These are phyloP conservation scores for Gossypium davidsonii DNA, from an alignment of 441 rosid species.

Conservation along the genomic window DNA sequence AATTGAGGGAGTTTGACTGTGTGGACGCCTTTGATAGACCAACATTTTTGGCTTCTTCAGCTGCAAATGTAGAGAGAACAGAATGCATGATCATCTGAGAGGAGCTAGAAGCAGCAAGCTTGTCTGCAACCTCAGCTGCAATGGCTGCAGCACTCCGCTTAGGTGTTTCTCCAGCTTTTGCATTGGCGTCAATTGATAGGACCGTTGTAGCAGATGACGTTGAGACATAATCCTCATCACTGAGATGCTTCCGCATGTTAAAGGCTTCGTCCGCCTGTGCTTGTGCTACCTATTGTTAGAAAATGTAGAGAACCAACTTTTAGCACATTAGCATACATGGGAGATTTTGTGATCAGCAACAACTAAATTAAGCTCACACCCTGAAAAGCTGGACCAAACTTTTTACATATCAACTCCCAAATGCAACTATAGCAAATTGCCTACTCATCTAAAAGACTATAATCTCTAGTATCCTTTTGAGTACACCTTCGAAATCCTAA, in stretches of 20 bases:
- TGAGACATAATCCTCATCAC: conserved; percentile 36
- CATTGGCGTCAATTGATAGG: conserved; percentile 18
- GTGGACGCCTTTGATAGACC: conserved; percentile 31
- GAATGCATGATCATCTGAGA: conserved; percentile 91
- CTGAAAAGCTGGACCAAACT: neutral
- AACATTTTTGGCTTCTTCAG: conserved; percentile 67
- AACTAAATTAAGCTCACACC: neutral
- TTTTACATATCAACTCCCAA: neutral
- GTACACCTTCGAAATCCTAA: neutral
- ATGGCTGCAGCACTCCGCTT: conserved; percentile 73
- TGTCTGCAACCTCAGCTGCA: conserved; percentile 93
- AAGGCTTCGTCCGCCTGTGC: conserved; percentile 58
- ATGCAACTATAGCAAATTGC: neutral
- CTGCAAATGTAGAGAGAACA: conserved; percentile 85
- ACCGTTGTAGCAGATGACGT: conserved; percentile 23
- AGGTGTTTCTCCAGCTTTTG: conserved; percentile 40
- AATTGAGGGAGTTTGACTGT: conserved; percentile 20
- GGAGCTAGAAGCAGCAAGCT: conserved; percentile 77
- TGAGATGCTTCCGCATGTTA: conserved; percentile 45
- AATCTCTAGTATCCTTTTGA: neutral
- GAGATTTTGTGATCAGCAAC: neutral
- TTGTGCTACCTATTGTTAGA: conserved; percentile 45
- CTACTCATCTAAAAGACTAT: neutral
- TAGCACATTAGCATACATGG: neutral
- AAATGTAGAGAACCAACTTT: neutral